phyloP scores from a whole-genome alignment of 225 moss, liverwort and hornwort genomes.

The Marchantia paleacea region DNA sequence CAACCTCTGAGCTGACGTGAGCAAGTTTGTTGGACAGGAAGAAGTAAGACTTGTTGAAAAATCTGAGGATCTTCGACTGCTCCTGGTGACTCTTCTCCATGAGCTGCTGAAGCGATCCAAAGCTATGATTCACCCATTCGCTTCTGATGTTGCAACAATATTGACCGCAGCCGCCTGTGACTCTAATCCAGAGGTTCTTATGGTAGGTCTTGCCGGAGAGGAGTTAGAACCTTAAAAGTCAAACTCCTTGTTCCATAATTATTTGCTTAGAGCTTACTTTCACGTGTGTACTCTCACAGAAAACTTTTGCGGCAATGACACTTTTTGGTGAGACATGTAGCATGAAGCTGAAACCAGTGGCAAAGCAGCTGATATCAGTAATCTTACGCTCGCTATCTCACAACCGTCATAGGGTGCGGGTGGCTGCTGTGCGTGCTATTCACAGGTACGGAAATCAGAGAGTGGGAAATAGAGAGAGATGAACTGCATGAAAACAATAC shows the following conservation, averaged over 20 bases:
- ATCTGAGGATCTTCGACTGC: conserved; percentile 83
- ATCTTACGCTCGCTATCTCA: conserved; percentile 66
- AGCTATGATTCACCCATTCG: conserved; percentile 74
- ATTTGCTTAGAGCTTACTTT: neutral
- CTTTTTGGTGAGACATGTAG: conserved; percentile 71
- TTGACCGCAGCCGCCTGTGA: conserved; percentile 78
- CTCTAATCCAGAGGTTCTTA: conserved; percentile 64
- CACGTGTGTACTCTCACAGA: conserved; percentile 32
- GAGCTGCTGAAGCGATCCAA: conserved; percentile 52
- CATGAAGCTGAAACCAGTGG: conserved; percentile 74
- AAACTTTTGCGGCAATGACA: conserved; percentile 63
- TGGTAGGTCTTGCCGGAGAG: conserved; percentile 38
- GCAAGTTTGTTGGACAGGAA: conserved; percentile 34
- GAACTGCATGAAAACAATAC: no score
- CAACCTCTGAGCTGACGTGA: neutral
- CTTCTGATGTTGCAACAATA: conserved; percentile 76
- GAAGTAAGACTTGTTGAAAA: conserved; percentile 58
- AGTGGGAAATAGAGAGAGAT: neutral
- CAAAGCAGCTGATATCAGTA: conserved; percentile 70
- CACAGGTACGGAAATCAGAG: conserved; percentile 47
- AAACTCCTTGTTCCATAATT: neutral
- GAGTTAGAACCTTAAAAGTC: neutral
- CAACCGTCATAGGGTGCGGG: conserved; percentile 69
- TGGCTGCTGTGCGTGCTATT: conserved; percentile 74
- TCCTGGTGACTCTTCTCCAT: conserved; percentile 60